Percentiles rank a stretch among this genome's conserved stretches.
phyloP scores from a whole-genome alignment of 345 rosid species.

The Brassica incana region DNA sequence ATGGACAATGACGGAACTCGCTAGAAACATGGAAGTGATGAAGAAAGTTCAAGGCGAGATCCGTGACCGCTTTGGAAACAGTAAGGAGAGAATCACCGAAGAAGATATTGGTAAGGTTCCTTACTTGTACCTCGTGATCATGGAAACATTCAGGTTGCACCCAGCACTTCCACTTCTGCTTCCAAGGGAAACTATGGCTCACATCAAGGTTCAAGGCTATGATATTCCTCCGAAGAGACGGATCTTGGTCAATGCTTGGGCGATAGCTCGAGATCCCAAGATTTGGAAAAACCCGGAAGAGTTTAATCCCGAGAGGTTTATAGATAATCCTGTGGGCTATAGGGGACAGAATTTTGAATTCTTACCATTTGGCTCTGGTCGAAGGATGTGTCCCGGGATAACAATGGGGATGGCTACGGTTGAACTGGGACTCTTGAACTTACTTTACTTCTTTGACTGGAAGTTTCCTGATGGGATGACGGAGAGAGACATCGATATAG shows the following conservation, averaged over 20 bases:
- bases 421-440: conserved; percentile 26
- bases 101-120: conserved; percentile 39
- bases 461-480: conserved; percentile 38
- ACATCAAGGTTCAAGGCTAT: neutral
- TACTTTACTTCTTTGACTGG: conserved; percentile 46
- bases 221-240: conserved; percentile 31
- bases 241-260: conserved; percentile 48
- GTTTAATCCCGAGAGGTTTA: conserved; percentile 52
- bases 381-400: conserved; percentile 56
- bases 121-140: conserved; percentile 44
- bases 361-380: conserved; percentile 56
- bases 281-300: conserved; percentile 48
- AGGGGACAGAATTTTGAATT: conserved; percentile 52
- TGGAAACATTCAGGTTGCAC: conserved; percentile 32
- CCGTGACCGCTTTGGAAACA: conserved; percentile 30
- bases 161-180: neutral
- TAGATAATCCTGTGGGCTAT: conserved; percentile 36
- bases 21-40: conserved; percentile 38
- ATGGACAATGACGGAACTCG: conserved; percentile 17
- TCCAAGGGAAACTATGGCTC: neutral
- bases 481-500: conserved; percentile 28
- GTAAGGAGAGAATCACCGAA: conserved; percentile 30
- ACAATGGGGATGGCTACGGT: conserved; percentile 39
- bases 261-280: conserved; percentile 45
- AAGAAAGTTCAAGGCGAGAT: conserved; percentile 44